These are phyloP conservation scores for Pseudocercospora macadamiae DNA, from an alignment of 2,329 filamentous ascomycete genomes.

Conservation along the genomic window DNA sequence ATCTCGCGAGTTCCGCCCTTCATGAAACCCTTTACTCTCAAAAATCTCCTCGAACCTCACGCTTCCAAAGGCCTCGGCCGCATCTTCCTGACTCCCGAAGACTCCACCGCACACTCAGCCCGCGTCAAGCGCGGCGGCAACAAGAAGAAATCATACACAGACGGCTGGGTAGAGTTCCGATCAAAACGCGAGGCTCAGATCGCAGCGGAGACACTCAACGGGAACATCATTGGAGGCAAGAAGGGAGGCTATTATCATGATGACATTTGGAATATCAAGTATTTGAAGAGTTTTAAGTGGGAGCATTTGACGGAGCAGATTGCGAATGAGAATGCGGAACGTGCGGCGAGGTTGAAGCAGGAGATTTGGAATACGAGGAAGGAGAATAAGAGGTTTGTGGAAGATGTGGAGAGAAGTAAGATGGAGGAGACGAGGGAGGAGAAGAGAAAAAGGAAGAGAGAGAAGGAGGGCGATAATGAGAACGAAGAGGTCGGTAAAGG, in stretches of 20 bases:
- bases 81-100: slow-evolving; percentile 78
- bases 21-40: slow-evolving; percentile 81
- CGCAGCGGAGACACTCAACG: slow-evolving; percentile 76
- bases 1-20: slow-evolving; percentile 83
- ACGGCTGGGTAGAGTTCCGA: slow-evolving; percentile 85
- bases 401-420: slow-evolving; percentile 79
- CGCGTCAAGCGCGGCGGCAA: slow-evolving; percentile 76
- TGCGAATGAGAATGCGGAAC: slow-evolving; percentile 77
- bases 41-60: slow-evolving; percentile 73
- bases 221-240: slow-evolving; percentile 77
- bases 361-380: slow-evolving; percentile 75
- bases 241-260: slow-evolving; percentile 83
- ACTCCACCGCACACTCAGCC: slow-evolving; percentile 65
- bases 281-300: slow-evolving; percentile 86
- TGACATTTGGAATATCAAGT: slow-evolving; percentile 83
- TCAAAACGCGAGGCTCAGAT: slow-evolving; percentile 75
- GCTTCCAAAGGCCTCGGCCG: slow-evolving; percentile 68
- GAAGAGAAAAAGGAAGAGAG: slow-evolving; percentile 59
- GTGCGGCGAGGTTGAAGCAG: slow-evolving; percentile 72
- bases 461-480: slow-evolving; percentile 38
- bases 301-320: slow-evolving; percentile 72
- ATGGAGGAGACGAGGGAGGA: slow-evolving; percentile 71
- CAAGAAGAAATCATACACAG: slow-evolving; percentile 78
- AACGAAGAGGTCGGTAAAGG: neutral
- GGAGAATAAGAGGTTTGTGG: slow-evolving; percentile 80